Base-by-base conservation (phyloP, 495 filamentous ascomycete genomes). In the Trichodelitschia bisporula region DNA sequence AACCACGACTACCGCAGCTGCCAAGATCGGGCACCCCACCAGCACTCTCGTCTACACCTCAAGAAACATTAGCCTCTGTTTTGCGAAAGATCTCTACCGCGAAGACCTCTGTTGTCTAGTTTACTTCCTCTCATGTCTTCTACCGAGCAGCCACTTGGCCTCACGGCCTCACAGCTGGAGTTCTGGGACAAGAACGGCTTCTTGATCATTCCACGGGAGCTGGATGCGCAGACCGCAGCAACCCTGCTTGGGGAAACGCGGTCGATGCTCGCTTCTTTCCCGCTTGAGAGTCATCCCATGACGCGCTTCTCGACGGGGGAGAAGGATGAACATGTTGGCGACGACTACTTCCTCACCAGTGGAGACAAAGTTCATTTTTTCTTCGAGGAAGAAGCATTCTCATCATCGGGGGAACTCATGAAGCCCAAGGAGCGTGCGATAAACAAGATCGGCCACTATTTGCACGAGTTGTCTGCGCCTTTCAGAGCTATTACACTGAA, bases 391-490 rank as follows among this genome's bases (percentile, higher is more conserved):
- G 69, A 66, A 51, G 35, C 9, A 56, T 55, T 19, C 55, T 59
- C 43, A 41, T 39, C 26, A 24, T 10, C 17, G 27, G 69, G 68
- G 14, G 41, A 40, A 4, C 62, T 95, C 1, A 49, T 54, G 3
- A 76, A 79, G 36, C 79, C 86, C 13, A 89, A 83, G 46, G 50
- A 69, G 23, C 61, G 55, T 23, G 74, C 86, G 31, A 72, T 97
- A 43, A 97, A 97, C 59, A 97, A 97, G 50, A 92, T 97, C 44
- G 86, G 86, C 0, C 86, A 97, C 46, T 76, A 70, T 28, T 60
- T 97, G 18, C 86, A 97, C 53, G 56, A 46, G 0, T 57, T 84
- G 0, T 79, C 69, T 1, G 58, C 70, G 3, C 62, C 69, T 0
- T 95, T 93, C 50, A 55, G 60, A 4, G 39, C 56, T 0, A 59